A percentile compares a stretch with the other conserved stretches of the same genome.
Conservation (phyloP, 306 rosid genomes). For the Pachyrhizus erosus region DNA sequence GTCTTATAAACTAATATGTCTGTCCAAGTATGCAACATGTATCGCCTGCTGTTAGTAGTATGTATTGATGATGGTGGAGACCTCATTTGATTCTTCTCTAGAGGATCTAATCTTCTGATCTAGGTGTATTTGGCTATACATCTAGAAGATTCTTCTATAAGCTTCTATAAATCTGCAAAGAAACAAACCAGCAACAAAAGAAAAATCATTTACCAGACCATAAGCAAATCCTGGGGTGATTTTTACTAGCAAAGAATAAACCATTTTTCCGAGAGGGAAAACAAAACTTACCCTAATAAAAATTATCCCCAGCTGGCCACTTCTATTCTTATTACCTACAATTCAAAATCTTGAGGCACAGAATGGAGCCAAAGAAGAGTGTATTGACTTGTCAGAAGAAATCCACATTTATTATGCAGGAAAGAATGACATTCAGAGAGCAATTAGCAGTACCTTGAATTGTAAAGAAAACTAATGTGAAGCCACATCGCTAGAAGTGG, state of each 20-base stretch:
- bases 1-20: constrained; percentile 58
- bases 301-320: constrained; percentile 60
- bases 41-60: constrained; percentile 86
- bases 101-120: constrained; percentile 72
- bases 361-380: constrained; percentile 43
- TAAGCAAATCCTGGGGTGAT: neutral
- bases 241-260: constrained; percentile 7
- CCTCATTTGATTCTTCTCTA: constrained; percentile 64
- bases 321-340: constrained; percentile 64
- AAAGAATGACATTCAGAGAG: constrained; percentile 1
- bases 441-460: constrained; percentile 55
- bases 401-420: constrained; percentile 3
- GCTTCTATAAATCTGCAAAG: constrained; percentile 83
- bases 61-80: constrained; percentile 65
- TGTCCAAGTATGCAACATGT: constrained; percentile 80
- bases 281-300: constrained; percentile 67
- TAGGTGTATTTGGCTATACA: constrained; percentile 90
- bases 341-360: constrained; percentile 57
- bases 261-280: constrained; percentile 2
- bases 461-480: constrained; percentile 53
- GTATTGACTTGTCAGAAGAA: constrained; percentile 35
- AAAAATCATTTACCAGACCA: neutral
- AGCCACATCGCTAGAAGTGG: constrained; percentile 49
- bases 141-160: constrained; percentile 73
- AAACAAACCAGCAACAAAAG: constrained; percentile 24